Conservation (phyloP, 768 basidiomycete genomes). For the Mycena olivaceomarginata region DNA sequence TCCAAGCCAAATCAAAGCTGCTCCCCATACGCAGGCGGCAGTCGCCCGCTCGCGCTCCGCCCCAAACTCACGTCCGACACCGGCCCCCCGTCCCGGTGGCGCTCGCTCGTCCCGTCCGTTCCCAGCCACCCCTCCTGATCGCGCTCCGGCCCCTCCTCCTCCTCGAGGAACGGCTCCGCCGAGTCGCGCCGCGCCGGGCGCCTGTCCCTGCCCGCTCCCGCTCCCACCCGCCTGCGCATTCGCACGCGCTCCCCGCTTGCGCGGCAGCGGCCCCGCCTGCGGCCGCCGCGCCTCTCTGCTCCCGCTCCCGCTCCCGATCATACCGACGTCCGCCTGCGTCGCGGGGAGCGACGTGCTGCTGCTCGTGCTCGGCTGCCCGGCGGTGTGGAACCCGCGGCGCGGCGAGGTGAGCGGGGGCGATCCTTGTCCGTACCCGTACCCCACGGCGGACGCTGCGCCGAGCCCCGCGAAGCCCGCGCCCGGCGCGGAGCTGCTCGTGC, state of each 20-base stretch:
- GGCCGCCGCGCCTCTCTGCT: conserved; percentile 17
- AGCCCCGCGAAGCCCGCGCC: conserved; percentile 28
- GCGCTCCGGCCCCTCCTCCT: conserved; percentile 15
- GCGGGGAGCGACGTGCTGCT: conserved; percentile 11
- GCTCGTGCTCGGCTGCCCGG: conserved; percentile 32
- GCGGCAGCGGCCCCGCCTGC: conserved; percentile 40
- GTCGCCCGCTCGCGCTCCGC: conserved; percentile 42
- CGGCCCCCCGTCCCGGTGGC: conserved; percentile 47
- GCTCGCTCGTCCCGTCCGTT: conserved; percentile 15
- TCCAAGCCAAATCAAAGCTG: neutral
- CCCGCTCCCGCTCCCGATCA: neutral
- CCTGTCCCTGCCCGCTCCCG: too few species aligned
- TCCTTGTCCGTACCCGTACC: neutral
- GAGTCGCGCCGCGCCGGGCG: conserved; percentile 26
- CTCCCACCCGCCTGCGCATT: neutral
- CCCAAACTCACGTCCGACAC: conserved; percentile 37
- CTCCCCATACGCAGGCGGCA: conserved; percentile 51
- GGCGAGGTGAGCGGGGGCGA: neutral
- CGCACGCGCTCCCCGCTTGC: conserved; percentile 22
- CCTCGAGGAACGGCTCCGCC: conserved; percentile 42
- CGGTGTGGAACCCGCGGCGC: conserved; percentile 38
- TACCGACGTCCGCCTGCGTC: neutral
- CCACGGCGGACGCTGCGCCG: conserved; percentile 14
- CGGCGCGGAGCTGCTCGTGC: conserved; percentile 10
- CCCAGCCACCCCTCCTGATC: conserved; percentile 4